Evolutionary conservation across 345 rosid species (phyloP).

Genomic region (Cardamine occulta): DNA sequence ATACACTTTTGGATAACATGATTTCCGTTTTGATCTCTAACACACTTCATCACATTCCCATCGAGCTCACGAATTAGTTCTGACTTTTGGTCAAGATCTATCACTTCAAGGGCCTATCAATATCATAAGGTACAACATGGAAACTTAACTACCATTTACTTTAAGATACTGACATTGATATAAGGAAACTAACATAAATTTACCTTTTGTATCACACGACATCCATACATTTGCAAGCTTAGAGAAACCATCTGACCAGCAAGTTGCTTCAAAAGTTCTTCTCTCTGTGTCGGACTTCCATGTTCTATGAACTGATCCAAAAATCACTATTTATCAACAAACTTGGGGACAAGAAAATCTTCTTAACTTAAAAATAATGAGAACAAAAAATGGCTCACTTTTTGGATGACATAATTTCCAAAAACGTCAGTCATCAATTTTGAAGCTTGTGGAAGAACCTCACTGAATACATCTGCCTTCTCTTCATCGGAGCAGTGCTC

Average conservation of each 20-base stretch:
- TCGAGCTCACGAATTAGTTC: conserved; percentile 82
- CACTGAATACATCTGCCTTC: conserved; percentile 79
- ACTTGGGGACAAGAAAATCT: conserved; percentile 5
- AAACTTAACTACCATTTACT: conserved; percentile 10
- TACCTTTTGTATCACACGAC: conserved; percentile 99
- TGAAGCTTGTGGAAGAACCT: conserved; percentile 88
- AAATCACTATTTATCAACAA: conserved; percentile 31
- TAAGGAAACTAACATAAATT: background rate
- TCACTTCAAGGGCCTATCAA: conserved; percentile 90
- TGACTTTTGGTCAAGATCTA: conserved; percentile 86
- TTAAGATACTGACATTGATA: conserved; percentile 11
- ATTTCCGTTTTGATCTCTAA: conserved; percentile 96
- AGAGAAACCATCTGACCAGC: conserved; percentile 82
- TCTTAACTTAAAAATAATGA: background rate
- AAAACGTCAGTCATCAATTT: conserved; percentile 96
- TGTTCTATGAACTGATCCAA: conserved; percentile 78
- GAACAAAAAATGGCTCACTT: conserved; percentile 50
- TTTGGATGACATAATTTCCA: conserved; percentile 98
- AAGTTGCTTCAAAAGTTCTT: conserved; percentile 89
- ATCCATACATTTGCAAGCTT: conserved; percentile 99
- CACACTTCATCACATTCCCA: conserved; percentile 90
- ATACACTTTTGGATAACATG: conserved; percentile 97
- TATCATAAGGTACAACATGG: conserved; percentile 16
- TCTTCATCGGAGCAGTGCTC: conserved; percentile 81
- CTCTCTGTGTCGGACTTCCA: conserved; percentile 85